Evolutionary conservation across 441 rosid species (phyloP), one percentile per base, ranked within the genome.

Genomic region (Arabidopsis lyrata): DNA sequence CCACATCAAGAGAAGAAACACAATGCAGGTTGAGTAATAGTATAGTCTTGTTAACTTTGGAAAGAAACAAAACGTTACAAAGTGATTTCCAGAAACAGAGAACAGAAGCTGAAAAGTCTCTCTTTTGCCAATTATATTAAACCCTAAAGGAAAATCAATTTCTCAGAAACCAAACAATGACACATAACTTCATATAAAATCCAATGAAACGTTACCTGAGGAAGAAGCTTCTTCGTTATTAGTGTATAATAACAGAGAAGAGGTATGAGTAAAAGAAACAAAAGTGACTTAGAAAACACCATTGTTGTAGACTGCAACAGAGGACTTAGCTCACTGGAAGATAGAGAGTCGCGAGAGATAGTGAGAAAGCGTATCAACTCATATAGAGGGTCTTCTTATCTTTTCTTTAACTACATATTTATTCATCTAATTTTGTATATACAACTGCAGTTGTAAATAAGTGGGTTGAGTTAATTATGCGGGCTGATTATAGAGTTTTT

Each of bases 201-300:
- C 6, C 32, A 14, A 12, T 36, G 35, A 52, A 32, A 48, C 10
- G 15, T 64, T 56, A 56, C 58, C 11, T 10, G 68, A 48, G 41
- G 69, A 62, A 18, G 75, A 62, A 53, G 45, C 45, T 68, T 50
- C 29, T 31, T 59, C 58, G 2, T 44, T 39, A 14, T 9, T 50
- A 32, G 49, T 9, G 10, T 27, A 24, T 0, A 41, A 13, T 24
- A 52, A 24, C 15, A 13, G 56, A 56, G 63, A 66, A 36, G 60
- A 49, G 34, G 24, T 36, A 80, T n/a, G 61, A 83, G 44, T 22
- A 74, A 34, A 29, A 76, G 56, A 69, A 83, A 45, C 63, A 66
- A 24, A 55, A 54, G 73, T 64, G 22, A 32, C 72, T 56, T 80
- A 44, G 76, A 49, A 75, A 54, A 52, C 77, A 76, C 82, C 86